These are phyloP conservation scores for Stenocarpella maydis DNA, from an alignment of 2,329 filamentous ascomycete genomes.

Conservation along the genomic window DNA sequence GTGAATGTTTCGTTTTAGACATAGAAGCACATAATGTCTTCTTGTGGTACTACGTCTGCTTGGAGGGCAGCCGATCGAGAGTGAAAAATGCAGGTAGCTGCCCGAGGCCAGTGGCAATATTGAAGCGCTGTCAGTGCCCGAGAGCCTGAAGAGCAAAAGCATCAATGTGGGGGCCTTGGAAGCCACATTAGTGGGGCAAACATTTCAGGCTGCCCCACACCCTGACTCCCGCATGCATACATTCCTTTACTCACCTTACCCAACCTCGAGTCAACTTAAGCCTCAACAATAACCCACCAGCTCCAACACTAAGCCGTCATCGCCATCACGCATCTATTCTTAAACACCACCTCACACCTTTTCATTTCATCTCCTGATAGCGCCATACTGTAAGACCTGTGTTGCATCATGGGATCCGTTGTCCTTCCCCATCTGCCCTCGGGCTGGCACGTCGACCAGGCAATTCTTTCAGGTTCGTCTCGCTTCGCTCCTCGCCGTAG, in stretches of 20 bases:
- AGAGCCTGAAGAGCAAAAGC: neutral
- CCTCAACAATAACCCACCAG: neutral
- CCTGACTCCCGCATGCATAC: neutral
- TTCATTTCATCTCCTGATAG: no score
- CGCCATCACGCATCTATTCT: neutral
- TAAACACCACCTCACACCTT: no score
- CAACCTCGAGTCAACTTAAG: constrained; percentile 9
- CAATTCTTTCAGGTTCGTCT: constrained; percentile 67
- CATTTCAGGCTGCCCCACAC: constrained; percentile 11
- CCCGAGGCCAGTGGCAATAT: neutral
- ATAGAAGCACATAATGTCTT: neutral
- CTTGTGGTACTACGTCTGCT: neutral
- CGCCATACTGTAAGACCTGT: neutral
- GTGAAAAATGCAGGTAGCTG: neutral
- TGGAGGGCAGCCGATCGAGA: neutral
- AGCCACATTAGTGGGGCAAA: neutral
- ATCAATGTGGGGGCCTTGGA: constrained; percentile 6
- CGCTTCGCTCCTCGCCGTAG: constrained; percentile 42
- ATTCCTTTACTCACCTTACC: neutral
- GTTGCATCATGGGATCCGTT: constrained; percentile 73
- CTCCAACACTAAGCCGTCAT: neutral
- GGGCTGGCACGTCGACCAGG: constrained; percentile 98
- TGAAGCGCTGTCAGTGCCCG: neutral
- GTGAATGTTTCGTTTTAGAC: neutral
- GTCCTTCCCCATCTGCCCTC: constrained; percentile 90